phyloP scores from a whole-genome alignment of 805 yeast species.

The Starmera dryadoides region DNA sequence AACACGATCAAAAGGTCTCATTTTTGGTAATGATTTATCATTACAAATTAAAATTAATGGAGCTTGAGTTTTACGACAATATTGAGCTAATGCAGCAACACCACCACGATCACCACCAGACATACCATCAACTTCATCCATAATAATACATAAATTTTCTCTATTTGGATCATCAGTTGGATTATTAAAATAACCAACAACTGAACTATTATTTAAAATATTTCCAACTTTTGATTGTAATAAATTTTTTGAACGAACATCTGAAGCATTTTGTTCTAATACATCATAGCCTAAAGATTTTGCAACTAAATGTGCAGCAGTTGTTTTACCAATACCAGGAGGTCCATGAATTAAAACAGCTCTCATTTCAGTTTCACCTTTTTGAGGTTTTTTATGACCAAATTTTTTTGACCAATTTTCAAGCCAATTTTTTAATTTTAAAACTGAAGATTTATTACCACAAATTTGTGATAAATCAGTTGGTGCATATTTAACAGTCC shows the following conservation, averaged over 20 bases:
- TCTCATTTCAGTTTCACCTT: conserved; percentile 62
- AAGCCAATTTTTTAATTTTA: conserved; percentile 67
- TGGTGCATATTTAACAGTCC: conserved; percentile 96
- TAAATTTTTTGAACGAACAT: conserved; percentile 79
- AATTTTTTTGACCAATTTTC: conserved; percentile 58
- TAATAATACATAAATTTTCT: conserved; percentile 68
- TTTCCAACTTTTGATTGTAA: conserved; percentile 63
- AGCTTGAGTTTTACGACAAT: conserved; percentile 76
- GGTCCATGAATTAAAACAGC: conserved; percentile 87
- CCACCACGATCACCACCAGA: conserved; percentile 99
- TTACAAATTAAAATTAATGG: conserved; percentile 93
- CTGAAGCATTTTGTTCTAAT: conserved; percentile 78
- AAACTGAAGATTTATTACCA: conserved; percentile 79
- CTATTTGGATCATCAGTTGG: conserved; percentile 2
- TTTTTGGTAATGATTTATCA: conserved; percentile 86
- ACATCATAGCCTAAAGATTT: conserved; percentile 63
- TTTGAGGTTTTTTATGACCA: conserved; percentile 50
- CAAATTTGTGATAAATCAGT: conserved; percentile 66
- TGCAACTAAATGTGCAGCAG: conserved; percentile 74
- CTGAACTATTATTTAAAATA: conserved; percentile 74
- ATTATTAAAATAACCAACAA: conserved; percentile 63
- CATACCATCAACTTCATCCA: conserved; percentile 99
- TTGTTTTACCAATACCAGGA: conserved; percentile 82
- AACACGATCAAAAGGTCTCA: conserved; percentile 89
- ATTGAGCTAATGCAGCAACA: conserved; percentile 85